A percentile compares a stretch with the other conserved stretches of the same genome.
Evolutionary conservation across 768 basidiomycete genomes (phyloP).

Genomic region (Lyophyllum decastes): DNA sequence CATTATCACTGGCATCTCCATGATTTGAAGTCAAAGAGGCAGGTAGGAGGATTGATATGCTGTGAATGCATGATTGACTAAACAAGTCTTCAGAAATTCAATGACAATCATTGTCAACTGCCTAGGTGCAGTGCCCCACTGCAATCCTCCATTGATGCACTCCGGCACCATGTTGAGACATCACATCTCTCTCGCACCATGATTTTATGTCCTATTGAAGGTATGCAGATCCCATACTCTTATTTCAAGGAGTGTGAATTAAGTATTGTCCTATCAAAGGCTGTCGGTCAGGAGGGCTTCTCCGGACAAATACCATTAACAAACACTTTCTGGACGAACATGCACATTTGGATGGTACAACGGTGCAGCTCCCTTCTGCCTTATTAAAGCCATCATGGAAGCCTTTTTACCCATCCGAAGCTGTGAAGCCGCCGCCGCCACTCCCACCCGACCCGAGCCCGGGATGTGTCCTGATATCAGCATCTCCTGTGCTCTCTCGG

Average conservation of each 20-base stretch:
- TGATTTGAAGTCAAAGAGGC: conserved; percentile 10
- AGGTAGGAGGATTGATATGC: conserved; percentile 9
- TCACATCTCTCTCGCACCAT: conserved; percentile 20
- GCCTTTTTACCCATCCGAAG: conserved; percentile 16
- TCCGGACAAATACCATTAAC: conserved; percentile 3
- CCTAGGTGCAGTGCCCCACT: conserved; percentile 16
- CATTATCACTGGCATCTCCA: conserved; percentile 12
- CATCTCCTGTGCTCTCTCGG: neutral
- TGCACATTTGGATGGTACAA: conserved; percentile 8
- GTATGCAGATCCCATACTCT: conserved; percentile 1
- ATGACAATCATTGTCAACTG: conserved; percentile 7
- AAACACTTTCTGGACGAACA: conserved; percentile 21
- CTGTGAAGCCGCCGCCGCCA: conserved; percentile 5
- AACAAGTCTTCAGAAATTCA: neutral
- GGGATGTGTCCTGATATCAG: conserved; percentile 15
- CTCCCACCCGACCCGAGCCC: conserved; percentile 11
- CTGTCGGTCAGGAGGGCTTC: conserved; percentile 8
- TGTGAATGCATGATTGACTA: neutral
- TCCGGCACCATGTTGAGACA: conserved; percentile 17
- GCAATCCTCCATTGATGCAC: conserved; percentile 12
- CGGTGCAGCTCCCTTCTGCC: conserved; percentile 12
- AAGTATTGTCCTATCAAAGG: conserved; percentile 4
- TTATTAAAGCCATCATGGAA: conserved; percentile 17
- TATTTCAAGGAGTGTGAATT: neutral
- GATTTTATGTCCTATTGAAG: conserved; percentile 19